Evolutionary conservation across 2,329 filamentous ascomycete species (phyloP).

Genomic region (Trichoderma atroviride): DNA sequence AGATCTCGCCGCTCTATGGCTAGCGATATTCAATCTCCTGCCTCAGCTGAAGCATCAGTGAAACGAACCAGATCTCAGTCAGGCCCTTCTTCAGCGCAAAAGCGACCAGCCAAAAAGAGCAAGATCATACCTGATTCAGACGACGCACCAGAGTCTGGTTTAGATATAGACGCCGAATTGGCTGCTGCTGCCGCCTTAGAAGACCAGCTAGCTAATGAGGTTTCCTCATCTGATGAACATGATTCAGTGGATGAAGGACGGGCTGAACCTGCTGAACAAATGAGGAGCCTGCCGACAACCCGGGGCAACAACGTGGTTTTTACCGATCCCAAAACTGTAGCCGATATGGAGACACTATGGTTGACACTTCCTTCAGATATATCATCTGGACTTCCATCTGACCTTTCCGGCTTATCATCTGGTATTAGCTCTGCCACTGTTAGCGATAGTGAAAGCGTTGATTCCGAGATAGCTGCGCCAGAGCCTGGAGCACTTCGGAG

Average conservation of each 20-base stretch:
- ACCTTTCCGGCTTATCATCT: slow-evolving; percentile 1
- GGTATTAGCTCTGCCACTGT: slow-evolving; percentile 24
- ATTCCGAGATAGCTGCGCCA: neutral
- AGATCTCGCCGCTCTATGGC: slow-evolving; percentile 15
- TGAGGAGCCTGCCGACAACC: neutral
- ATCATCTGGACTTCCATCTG: slow-evolving; percentile 1
- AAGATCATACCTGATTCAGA: slow-evolving; percentile 39
- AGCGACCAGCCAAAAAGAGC: slow-evolving; percentile 38
- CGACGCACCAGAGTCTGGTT: slow-evolving; percentile 30
- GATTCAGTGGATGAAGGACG: slow-evolving; percentile 17
- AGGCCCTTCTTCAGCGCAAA: slow-evolving; percentile 25
- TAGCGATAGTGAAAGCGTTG: slow-evolving; percentile 33
- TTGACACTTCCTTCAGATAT: neutral
- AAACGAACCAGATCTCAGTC: slow-evolving; percentile 37
- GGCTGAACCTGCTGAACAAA: neutral
- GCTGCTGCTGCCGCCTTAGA: slow-evolving; percentile 33
- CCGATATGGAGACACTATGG: slow-evolving; percentile 7
- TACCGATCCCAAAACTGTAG: neutral
- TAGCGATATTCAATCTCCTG: slow-evolving; percentile 2
- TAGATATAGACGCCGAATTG: slow-evolving; percentile 40
- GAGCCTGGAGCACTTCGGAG: neutral
- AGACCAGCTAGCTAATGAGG: slow-evolving; percentile 23
- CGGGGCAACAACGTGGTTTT: neutral
- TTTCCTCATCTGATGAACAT: slow-evolving; percentile 21
- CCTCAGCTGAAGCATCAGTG: slow-evolving; percentile 24